These are phyloP conservation scores for Camellia japonica DNA, from an alignment of 148 eudicot species.

Conservation along the genomic window DNA sequence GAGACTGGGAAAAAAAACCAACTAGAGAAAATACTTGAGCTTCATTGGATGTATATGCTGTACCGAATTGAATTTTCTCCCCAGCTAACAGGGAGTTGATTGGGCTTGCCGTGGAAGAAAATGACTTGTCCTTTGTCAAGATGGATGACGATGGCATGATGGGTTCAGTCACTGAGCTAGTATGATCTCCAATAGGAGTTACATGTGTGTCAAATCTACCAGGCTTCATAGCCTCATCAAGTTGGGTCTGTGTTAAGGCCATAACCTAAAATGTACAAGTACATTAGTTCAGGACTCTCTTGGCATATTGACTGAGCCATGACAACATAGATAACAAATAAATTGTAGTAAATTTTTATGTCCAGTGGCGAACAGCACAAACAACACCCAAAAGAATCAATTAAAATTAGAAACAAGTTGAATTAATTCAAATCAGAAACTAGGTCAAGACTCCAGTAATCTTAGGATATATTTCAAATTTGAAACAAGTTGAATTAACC, in stretches of 20 bases:
- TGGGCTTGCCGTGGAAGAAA: conserved; percentile 70
- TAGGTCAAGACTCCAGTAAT: neutral
- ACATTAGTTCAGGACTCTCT: conserved; percentile 16
- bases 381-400: neutral
- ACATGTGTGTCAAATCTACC: conserved; percentile 47
- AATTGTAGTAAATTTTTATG: neutral
- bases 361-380: conserved; percentile 4
- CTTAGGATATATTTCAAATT: neutral
- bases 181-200: conserved; percentile 43
- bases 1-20: neutral
- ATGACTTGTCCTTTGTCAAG: conserved; percentile 48
- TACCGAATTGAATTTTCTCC: conserved; percentile 96
- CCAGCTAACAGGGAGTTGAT: conserved; percentile 92
- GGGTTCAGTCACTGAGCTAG: conserved; percentile 41
- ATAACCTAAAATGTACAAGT: conserved; percentile 53
- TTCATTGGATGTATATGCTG: conserved; percentile 19
- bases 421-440: neutral
- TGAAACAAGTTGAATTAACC: neutral
- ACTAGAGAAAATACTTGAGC: neutral
- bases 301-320: neutral
- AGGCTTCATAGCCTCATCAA: conserved; percentile 91
- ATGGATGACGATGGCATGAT: conserved; percentile 55
- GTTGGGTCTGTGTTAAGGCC: conserved; percentile 82
- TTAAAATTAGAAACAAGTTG: neutral
- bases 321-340: neutral